phyloP scores from a whole-genome alignment of 176 grass and related monocot genomes.

The Aegilops bicornis region DNA sequence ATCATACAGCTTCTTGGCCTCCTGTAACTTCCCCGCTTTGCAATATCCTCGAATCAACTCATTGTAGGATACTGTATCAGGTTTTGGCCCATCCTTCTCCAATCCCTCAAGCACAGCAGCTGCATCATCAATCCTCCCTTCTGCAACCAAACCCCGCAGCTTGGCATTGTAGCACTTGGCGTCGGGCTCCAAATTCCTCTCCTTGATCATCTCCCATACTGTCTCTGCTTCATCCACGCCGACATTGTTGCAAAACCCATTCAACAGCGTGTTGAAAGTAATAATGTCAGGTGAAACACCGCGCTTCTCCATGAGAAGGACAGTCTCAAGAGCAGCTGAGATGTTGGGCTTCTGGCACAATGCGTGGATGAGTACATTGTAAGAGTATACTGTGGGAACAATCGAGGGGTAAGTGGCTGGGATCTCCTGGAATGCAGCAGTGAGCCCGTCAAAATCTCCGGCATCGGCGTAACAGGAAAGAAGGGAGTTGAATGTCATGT shows the following conservation, averaged over 20 bases:
- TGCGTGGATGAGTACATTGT: slow-evolving; percentile 54
- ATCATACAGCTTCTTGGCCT: slow-evolving; percentile 48
- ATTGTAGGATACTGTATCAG: slow-evolving; percentile 59
- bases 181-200: slow-evolving; percentile 45
- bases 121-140: slow-evolving; percentile 40
- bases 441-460: slow-evolving; percentile 22
- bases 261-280: slow-evolving; percentile 53
- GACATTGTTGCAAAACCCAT: slow-evolving; percentile 37
- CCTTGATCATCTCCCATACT: slow-evolving; percentile 58
- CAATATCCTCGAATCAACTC: slow-evolving; percentile 50
- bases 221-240: slow-evolving; percentile 22
- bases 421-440: slow-evolving; percentile 38
- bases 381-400: slow-evolving; percentile 35
- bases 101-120: slow-evolving; percentile 38
- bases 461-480: slow-evolving; percentile 17
- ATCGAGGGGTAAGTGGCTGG: slow-evolving; percentile 37
- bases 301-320: slow-evolving; percentile 53
- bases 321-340: slow-evolving; percentile 38
- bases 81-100: slow-evolving; percentile 49
- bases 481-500: slow-evolving; percentile 45
- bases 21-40: slow-evolving; percentile 48
- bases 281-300: slow-evolving; percentile 25
- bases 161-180: slow-evolving; percentile 54
- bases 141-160: slow-evolving; percentile 41
- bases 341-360: slow-evolving; percentile 45